Base-by-base conservation (phyloP, 192 early-diverging fungal species). In the Entrophospora sp. region DNA sequence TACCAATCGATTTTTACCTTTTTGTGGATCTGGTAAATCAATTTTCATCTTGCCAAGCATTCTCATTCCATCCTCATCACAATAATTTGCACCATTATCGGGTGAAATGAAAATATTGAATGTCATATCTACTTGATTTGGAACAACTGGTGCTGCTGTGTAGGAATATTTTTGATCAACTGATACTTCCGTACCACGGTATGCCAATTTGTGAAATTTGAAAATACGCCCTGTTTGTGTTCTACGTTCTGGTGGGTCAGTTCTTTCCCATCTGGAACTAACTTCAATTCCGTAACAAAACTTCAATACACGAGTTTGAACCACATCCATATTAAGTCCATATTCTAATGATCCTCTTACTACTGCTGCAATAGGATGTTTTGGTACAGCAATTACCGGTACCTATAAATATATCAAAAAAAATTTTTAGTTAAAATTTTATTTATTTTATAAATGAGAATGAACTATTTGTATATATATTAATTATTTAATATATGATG, bases 271-370 rank as follows among this genome's bases (percentile, higher is more conserved):
- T 44, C 25, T 43, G 5, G 18, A 22, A 44, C 27, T 40, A 20
- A 64, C n/a, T 24, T 34, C 46, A 20, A 64, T 16, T 25, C 62
- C 62, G 28, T 64, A 64, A 3, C 28, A 49, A 27, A 44, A 51
- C n/a, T 64, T 64, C 9, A 64, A 24, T 0, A 35, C 45, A 22
- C 62, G 12, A 32, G 28, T 32, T 35, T 32, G 30, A 5, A 51
- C 46, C 34, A 13, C 16, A 14, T 18, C 8, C 12, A 46, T 24
- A 38, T 64, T 28, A 5, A 64, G 32, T 30, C 62, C 82, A 69
- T 76, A 78, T 44, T 71, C 76, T 20, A 81, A 75, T 8, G 79
- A 79, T 30, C 82, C 82, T 44, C 73, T 69, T 8, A 81, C 78
- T 14, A 84, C 76, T 0, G 82, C 82, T 30, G 81, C 55, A 43